A percentile compares a stretch with the other conserved stretches of the same genome.
Evolutionary conservation across 805 yeast species (phyloP).

Genomic region (Metschnikowia drakensbergensis): DNA sequence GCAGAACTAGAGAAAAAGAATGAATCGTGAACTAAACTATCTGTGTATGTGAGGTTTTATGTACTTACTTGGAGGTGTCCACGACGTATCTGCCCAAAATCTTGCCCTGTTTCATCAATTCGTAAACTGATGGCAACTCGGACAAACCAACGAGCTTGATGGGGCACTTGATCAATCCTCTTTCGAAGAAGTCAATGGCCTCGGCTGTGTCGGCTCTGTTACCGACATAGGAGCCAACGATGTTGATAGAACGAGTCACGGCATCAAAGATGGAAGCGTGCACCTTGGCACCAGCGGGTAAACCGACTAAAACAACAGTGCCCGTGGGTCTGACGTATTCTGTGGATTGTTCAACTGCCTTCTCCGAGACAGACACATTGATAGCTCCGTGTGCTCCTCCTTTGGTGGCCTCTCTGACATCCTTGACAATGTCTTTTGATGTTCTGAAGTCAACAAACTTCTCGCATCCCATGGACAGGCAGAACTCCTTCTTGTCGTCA

Average conservation of each 20-base stretch:
- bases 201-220: conserved; percentile 45
- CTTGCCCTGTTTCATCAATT: conserved; percentile 40
- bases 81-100: conserved; percentile 44
- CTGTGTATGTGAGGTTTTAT: not conserved
- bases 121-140: conserved; percentile 37
- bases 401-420: conserved; percentile 43
- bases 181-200: conserved; percentile 42
- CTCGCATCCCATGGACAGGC: conserved; percentile 60
- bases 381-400: conserved; percentile 58
- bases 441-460: conserved; percentile 55
- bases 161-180: conserved; percentile 42
- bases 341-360: conserved; percentile 45
- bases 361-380: conserved; percentile 50
- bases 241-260: conserved; percentile 38
- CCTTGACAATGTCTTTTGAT: conserved; percentile 48
- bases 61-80: conserved; percentile 34
- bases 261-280: conserved; percentile 37
- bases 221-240: conserved; percentile 44
- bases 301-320: conserved; percentile 43
- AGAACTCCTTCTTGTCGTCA: conserved; percentile 51
- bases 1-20: conserved; percentile 28
- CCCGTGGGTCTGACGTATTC: conserved; percentile 38
- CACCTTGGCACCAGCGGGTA: conserved; percentile 44
- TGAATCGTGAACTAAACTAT: not conserved
- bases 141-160: conserved; percentile 40